phyloP scores from a whole-genome alignment of 495 filamentous ascomycete genomes.

The Lepidopterella palustris region DNA sequence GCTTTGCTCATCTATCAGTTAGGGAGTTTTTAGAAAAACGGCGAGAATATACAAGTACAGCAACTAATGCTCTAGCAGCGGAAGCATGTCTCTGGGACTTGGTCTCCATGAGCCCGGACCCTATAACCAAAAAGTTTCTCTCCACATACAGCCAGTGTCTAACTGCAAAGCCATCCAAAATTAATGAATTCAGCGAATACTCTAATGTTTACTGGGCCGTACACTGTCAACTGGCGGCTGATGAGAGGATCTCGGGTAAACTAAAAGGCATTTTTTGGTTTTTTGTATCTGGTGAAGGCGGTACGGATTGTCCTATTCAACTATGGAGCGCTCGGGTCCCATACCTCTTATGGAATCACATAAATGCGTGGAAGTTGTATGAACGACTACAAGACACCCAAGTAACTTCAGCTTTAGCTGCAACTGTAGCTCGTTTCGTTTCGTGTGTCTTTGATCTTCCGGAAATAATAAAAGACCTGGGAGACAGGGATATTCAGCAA shows the following conservation, averaged over 20 bases:
- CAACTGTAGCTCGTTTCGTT: background rate
- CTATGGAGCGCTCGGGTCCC: background rate
- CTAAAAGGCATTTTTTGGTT: background rate
- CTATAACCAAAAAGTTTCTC: background rate
- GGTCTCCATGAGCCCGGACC: background rate
- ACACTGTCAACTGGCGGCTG: background rate
- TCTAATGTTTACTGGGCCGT: background rate
- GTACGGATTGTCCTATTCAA: background rate
- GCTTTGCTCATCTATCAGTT: constrained; percentile 6
- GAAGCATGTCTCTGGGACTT: constrained; percentile 2
- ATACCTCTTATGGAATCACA: background rate
- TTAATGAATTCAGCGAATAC: background rate
- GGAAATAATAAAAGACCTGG: background rate
- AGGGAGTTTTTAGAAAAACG: constrained; percentile 5
- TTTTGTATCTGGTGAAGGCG: background rate
- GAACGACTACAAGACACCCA: background rate
- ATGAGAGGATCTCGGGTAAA: background rate
- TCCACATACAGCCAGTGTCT: background rate
- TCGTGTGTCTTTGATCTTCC: background rate
- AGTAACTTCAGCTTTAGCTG: background rate
- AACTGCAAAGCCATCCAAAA: background rate
- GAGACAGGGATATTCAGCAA: background rate
- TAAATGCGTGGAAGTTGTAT: background rate
- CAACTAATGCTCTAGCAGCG: constrained; percentile 1
- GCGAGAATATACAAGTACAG: background rate